phyloP scores from a whole-genome alignment of 192 early-diverging fungal genomes.

The Martensiomyces pterosporus region DNA sequence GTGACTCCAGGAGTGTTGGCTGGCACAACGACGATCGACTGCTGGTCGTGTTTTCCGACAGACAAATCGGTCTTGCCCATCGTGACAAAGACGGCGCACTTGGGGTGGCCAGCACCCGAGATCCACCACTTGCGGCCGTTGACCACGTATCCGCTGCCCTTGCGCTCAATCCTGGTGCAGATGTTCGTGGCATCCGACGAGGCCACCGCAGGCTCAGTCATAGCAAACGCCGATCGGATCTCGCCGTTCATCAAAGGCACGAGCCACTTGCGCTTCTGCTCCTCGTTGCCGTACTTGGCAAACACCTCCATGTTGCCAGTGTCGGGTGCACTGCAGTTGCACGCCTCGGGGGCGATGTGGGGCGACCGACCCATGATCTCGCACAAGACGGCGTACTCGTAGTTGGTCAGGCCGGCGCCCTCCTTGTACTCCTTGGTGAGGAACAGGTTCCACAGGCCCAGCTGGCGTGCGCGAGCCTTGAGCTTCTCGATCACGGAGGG shows the following conservation, averaged over 20 bases:
- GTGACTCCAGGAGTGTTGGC: constrained; percentile 76
- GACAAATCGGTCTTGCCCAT: constrained; percentile 79
- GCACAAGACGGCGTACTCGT: constrained; percentile 91
- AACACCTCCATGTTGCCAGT: constrained; percentile 99
- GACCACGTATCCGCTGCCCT: constrained; percentile 62
- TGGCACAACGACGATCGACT: constrained; percentile 87
- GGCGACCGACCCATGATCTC: constrained; percentile 83
- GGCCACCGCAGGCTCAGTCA: constrained; percentile 95
- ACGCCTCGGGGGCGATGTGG: constrained; percentile 83
- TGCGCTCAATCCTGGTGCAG: constrained; percentile 69
- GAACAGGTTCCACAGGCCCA: constrained; percentile 98
- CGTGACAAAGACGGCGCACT: constrained; percentile 84
- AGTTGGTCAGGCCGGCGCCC: constrained; percentile 84
- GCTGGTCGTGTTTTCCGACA: constrained; percentile 74
- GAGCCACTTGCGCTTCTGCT: constrained; percentile 78
- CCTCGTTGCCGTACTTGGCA: constrained; percentile 85
- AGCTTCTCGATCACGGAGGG: constrained; percentile 86
- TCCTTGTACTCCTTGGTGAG: constrained; percentile 75
- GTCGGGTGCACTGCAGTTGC: constrained; percentile 92
- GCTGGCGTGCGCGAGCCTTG: constrained; percentile 75
- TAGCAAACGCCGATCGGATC: constrained; percentile 97
- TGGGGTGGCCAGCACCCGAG: constrained; percentile 92
- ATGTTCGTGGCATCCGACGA: constrained; percentile 99
- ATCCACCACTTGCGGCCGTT: constrained; percentile 98
- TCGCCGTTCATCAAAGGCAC: constrained; percentile 81